phyloP scores from a whole-genome alignment of 2,329 filamentous ascomycete genomes.

The Aspergillus neotritici region DNA sequence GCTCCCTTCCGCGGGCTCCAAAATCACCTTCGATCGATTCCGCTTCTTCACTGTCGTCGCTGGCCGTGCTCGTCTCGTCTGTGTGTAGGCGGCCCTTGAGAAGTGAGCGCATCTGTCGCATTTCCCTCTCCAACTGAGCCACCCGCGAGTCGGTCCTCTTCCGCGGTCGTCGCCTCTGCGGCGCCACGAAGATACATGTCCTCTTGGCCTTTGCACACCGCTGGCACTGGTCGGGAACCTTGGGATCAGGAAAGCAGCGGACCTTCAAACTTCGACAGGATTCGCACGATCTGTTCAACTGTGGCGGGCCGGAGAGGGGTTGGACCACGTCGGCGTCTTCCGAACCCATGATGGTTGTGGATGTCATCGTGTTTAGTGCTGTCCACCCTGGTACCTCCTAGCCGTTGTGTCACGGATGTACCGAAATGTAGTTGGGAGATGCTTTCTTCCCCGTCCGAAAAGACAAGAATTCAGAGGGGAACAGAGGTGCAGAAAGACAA shows the following conservation, averaged over 20 bases:
- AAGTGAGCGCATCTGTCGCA: constrained; percentile 34
- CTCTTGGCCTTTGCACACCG: constrained; percentile 32
- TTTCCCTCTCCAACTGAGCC: constrained; percentile 33
- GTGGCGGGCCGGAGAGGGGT: constrained; percentile 18
- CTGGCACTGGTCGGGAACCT: constrained; percentile 31
- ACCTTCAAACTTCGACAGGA: constrained; percentile 34
- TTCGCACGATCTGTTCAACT: constrained; percentile 35
- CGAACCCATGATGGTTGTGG: constrained; percentile 17
- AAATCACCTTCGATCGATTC: constrained; percentile 19
- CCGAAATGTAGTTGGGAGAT: too few species aligned
- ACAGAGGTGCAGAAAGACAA: too few species aligned
- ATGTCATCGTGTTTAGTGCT: constrained; percentile 23
- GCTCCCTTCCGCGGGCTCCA: constrained; percentile 17
- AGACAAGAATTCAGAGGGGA: too few species aligned
- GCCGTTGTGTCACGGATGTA: too few species aligned
- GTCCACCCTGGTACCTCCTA: background rate
- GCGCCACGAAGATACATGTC: constrained; percentile 32
- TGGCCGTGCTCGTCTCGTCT: constrained; percentile 25
- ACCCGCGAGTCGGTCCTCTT: constrained; percentile 35
- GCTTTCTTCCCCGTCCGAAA: background rate
- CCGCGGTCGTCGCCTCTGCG: constrained; percentile 32
- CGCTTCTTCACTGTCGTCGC: constrained; percentile 22
- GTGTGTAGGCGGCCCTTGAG: constrained; percentile 27
- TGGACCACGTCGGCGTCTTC: constrained; percentile 17
- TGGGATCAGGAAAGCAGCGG: constrained; percentile 29